Evolutionary conservation across 768 basidiomycete species (phyloP), one percentile per base, ranked within the genome.

Genomic region (Daedalea quercina): DNA sequence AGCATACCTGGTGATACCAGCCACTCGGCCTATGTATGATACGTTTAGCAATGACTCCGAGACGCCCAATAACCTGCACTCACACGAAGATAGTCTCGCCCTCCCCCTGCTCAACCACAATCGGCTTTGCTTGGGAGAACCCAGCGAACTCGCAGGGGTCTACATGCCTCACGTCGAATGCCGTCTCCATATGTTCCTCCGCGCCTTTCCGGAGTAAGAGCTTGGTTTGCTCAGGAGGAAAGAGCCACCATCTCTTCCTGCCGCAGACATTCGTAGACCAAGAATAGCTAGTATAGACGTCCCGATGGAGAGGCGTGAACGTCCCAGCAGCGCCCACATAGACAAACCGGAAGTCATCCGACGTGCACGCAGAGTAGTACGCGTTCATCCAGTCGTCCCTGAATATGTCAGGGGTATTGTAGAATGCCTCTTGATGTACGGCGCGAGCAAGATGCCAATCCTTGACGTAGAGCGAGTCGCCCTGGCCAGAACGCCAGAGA

Each of bases 371-470:
- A 12, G 57, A 55, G 53, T 66, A 65, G 57, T 62, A 63, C 12
- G 62, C 58, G 51, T 66, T 66, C 61, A 66, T 61, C 65, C 65
- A 66, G 54, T 66, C 65, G 52, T 66, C 65, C 25, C 57, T 55
- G 47, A 66, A 64, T 40, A 64, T 51, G 45, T 57, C 54, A 17
- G 63, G 65, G 43, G 63, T 66, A 4, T 48, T 48, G 54, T 66
- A 66, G 56, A 64, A 63, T 23, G 13, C 15, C 28, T 23, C 11
- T 8, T 11, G 33, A 26, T n/a, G 28, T 31, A 62, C 44, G 4
- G 44, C 25, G 9, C 57, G 61, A 23, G 63, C 60, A 19, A 66
- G 62, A 31, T 66, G 63, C 65, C 65, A 66, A 50, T 66, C 65
- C 47, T 66, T 66, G 47, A 62, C 65, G 37, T 66, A 66, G 11